Percentiles rank a stretch among this genome's conserved stretches.
Evolutionary conservation across 1,284 basidiomycete species (phyloP).

Genomic region (Ceratorhiza oryzae-sativae): DNA sequence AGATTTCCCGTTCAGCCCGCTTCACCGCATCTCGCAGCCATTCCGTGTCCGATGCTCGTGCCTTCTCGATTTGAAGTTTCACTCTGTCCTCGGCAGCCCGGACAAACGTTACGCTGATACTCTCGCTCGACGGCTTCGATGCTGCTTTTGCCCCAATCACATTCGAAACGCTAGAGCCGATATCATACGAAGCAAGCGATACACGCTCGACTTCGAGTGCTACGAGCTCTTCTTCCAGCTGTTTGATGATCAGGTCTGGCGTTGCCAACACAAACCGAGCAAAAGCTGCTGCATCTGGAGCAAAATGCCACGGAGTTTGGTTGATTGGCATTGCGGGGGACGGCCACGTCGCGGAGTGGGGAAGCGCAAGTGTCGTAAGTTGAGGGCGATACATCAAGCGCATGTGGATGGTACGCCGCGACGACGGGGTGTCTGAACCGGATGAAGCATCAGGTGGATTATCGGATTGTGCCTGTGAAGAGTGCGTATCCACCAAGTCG

Average conservation of each 20-base stretch:
- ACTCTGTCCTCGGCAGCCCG: constrained; percentile 80
- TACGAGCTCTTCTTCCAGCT: constrained; percentile 77
- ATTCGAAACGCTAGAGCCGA: neutral
- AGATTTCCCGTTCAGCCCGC: constrained; percentile 56
- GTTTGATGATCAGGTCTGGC: constrained; percentile 77
- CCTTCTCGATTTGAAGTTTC: constrained; percentile 78
- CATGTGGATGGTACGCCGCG: constrained; percentile 64
- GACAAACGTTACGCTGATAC: constrained; percentile 80
- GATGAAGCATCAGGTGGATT: neutral
- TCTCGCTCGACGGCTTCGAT: constrained; percentile 52
- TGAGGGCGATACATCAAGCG: constrained; percentile 92
- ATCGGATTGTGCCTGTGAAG: neutral
- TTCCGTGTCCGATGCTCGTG: constrained; percentile 72
- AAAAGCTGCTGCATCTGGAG: constrained; percentile 89
- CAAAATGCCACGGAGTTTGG: constrained; percentile 93
- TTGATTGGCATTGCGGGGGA: constrained; percentile 90
- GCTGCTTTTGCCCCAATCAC: constrained; percentile 35
- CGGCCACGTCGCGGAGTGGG: constrained; percentile 91
- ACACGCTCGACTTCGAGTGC: constrained; percentile 75
- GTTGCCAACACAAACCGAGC: constrained; percentile 97
- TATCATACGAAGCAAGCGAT: constrained; percentile 53
- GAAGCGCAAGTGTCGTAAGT: constrained; percentile 94
- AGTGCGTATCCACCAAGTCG: constrained; percentile 54
- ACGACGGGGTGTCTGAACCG: constrained; percentile 45
- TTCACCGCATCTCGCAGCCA: constrained; percentile 64